Base-by-base conservation (phyloP, 1,284 basidiomycete species). In the Meira miltonrushii region DNA sequence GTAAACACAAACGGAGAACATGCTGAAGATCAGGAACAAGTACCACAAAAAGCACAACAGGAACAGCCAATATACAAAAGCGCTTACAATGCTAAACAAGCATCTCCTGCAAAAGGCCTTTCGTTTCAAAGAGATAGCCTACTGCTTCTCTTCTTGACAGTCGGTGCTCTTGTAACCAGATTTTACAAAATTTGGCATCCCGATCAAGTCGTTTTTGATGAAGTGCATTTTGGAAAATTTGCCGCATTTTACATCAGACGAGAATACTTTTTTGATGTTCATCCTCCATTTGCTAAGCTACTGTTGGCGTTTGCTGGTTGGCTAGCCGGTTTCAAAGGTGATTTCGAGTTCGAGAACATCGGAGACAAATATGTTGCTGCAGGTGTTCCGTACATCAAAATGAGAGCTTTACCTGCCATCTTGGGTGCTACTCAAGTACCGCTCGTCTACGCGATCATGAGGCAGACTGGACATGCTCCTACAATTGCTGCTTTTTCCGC, bases 221-320 rank as follows among this genome's bases (percentile, higher is more conserved):
- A 78, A 61, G 76, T 78, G 28, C 76, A 78, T 61, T 78, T 78
- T 61, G 76, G 76, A 60, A 78, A 78, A 55, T 78, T 73, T 57
- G 76, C 76, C 23, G 67, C 75, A 12, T 75, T 74, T 67, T 78
- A 78, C 39, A 60, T 77, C 39, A 60, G 66, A 40, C 61, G 74
- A 55, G 71, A 71, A 80, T 99, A 95, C 82, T 97, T 97, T 81
- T 99, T 99, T 82, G 95, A 99, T 79, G 95, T 99, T 3, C 95
- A 99, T 75, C 94, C 94, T 41, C 94, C 94, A 13, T 86, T 75
- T 15, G 77, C 75, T 13, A 71, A 76, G 48, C 62, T 76, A 39
- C 66, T 77, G 50, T 37, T 62, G 62, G 41, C 66, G 49, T 84
- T 94, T 40, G 88, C 89, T 25, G 95, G 92, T 63, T 97, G 91